Conservation (phyloP, 1,284 basidiomycete species). For the Malassezia japonica region DNA sequence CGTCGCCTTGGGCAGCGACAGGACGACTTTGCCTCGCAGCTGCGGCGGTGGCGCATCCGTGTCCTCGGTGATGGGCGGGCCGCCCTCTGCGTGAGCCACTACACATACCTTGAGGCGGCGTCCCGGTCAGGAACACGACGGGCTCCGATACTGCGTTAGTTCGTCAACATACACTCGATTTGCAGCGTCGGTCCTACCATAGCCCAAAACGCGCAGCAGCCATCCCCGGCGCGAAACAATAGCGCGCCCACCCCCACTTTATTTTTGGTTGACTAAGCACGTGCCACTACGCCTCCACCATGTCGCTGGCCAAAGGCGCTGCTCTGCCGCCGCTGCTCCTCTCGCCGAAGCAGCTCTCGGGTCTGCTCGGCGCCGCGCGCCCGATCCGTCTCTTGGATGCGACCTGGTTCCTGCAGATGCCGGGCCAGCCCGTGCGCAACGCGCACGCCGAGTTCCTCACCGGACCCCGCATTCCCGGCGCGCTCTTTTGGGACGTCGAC, state of each 20-base stretch:
- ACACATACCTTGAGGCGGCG: too few relatives aligned
- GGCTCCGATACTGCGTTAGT: conserved; percentile 25
- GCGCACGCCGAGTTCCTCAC: conserved; percentile 58
- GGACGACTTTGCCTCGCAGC: conserved; percentile 73
- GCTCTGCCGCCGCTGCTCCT: conserved; percentile 8
- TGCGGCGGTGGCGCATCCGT: conserved; percentile 60
- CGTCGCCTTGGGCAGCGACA: conserved; percentile 71
- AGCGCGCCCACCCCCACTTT: too few relatives aligned
- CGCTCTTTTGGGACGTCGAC: conserved; percentile 75
- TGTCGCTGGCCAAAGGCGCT: conserved; percentile 6
- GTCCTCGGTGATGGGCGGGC: conserved; percentile 21
- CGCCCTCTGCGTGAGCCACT: too few relatives aligned
- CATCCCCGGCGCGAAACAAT: not conserved
- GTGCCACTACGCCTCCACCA: not conserved
- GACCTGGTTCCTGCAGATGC: conserved; percentile 71
- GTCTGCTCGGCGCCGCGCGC: conserved; percentile 10
- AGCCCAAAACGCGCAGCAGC: not conserved
- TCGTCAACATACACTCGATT: not conserved
- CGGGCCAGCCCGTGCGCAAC: conserved; percentile 52
- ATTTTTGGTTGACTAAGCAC: not conserved
- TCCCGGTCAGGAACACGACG: conserved; percentile 33
- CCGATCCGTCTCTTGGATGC: conserved; percentile 54
- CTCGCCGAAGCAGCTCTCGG: conserved; percentile 12
- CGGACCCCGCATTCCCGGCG: conserved; percentile 62
- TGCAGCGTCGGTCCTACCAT: conserved; percentile 9